Evolutionary conservation across 2,329 filamentous ascomycete species (phyloP), one percentile per base, ranked within the genome.

Genomic region (Aspergillus sp.): DNA sequence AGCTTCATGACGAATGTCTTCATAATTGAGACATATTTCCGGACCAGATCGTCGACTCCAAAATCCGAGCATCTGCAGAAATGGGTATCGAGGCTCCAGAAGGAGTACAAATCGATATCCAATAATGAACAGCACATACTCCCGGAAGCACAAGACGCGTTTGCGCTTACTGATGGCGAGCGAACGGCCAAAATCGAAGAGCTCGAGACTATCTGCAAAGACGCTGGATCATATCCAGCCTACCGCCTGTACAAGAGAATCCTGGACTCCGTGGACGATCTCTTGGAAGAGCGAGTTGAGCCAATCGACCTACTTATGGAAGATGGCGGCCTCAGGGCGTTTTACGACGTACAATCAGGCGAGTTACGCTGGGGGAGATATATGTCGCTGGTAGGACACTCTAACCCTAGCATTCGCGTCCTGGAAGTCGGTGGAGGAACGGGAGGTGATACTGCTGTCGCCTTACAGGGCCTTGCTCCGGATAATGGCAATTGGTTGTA

Each of bases 361-460:
- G 34, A 29, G 43, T 55, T 43, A 50, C 43, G 11, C n/a, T 34
- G 50, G 23, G 25, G 38, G 1, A 38, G 49, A n/a, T 59, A 62
- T 41, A 41, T 58, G 9, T 34, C n/a, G 4, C 16, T 55, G 10
- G 43, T 66, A 9, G 56, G 56, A 5, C 64, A 64, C 42, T 60
- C 56, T 2, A 64, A 63, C 16, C 66, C 63, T 1, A 55, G 54
- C 13, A 23, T 66, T 13, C 53, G 60, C 1, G 48, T 67, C 3
- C 49, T 67, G 1, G 65, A 66, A 42, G 60, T 71, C 3, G 67
- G 66, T 3, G 64, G 60, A 5, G 68, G 67, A 11, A 66, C 63
- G 1, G 67, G 66, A 2, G 63, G 61, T 1, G 54, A 58, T 5
- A 70, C 67, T 2, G 45, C 50, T 1, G 53, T 54, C 11, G 54